These are phyloP conservation scores for Knoxia roxburghii DNA, from an alignment of 257 asterid species.

Conservation along the genomic window DNA sequence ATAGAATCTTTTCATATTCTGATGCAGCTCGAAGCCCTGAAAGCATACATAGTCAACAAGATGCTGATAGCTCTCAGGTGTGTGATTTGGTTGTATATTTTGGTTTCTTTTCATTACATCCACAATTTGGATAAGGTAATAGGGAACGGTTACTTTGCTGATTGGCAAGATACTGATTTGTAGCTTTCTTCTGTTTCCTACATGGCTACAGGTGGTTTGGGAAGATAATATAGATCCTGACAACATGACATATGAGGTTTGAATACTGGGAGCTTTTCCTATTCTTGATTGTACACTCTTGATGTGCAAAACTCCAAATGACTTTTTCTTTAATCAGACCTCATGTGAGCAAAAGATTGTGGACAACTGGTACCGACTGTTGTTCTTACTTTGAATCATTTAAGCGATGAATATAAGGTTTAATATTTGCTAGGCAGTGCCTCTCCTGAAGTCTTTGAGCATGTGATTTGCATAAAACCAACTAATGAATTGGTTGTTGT, in stretches of 20 bases:
- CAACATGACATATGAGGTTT: constrained; percentile 85
- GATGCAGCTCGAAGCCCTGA: constrained; percentile 20
- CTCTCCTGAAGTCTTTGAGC: background rate
- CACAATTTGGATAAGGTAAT: background rate
- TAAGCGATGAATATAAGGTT: background rate
- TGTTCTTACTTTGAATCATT: background rate
- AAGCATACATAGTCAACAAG: constrained; percentile 46
- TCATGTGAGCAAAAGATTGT: background rate
- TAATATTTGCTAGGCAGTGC: no score
- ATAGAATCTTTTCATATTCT: constrained; percentile 1
- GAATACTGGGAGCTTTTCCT: background rate
- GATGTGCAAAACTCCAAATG: background rate
- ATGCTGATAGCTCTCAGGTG: constrained; percentile 52
- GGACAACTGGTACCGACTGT: background rate
- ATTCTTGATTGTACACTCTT: background rate
- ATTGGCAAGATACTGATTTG: background rate
- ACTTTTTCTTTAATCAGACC: background rate
- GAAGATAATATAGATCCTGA: constrained; percentile 79
- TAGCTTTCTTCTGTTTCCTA: constrained; percentile 7
- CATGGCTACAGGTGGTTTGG: constrained; percentile 51
- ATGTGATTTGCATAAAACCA: background rate
- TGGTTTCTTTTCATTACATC: background rate
- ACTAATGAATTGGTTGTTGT: background rate
- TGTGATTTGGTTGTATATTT: background rate
- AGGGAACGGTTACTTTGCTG: background rate